Evolutionary conservation across 1,139 yeast species (phyloP), one percentile per base, ranked within the genome.

Genomic region (Yamadazyma oceani): DNA sequence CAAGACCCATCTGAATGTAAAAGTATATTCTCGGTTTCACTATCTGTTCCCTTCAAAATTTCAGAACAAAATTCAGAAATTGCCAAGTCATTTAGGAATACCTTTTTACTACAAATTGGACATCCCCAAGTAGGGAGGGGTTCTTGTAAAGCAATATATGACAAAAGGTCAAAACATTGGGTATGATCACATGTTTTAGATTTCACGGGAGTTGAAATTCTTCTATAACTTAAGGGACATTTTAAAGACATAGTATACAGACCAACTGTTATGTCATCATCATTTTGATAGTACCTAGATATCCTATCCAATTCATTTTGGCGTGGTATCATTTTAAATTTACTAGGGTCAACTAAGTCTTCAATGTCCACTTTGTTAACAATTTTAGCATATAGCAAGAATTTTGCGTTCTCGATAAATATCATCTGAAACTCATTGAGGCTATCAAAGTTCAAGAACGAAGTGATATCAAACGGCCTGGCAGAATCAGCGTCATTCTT

Each of bases 141-240:
- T 34, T 67, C 63, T 51, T 84, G 92, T 22, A 82, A 66, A 41
- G 75, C 71, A 11, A 85, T 51, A 51, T 72, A 85, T 36, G 80
- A 74, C 19, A 66, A 55, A 0, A 80, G 82, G 58, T 85, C 94
- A 58, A 84, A 84, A 50, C 92, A 84, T 49, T 78, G 82, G n/a
- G 81, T 58, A 55, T 85, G 94, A 27, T 73, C 64, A 57, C 92
- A 85, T 39, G 61, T 66, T 0, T 69, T 61, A 2, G 86, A 75
- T 48, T 78, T 76, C 2, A 73, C 75, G 0, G 94, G 92, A 41
- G 69, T 61, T 40, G 66, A 64, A 72, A 85, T 78, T 43, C 80
- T 65, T n/a, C 74, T 67, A 46, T 74, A 79, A 1, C 86, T 75
- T 11, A 83, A 61, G 0, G 92, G 90, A 53, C 88, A 84, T 41